Evolutionary conservation across 495 filamentous ascomycete species (phyloP).

Genomic region (Evernia prunastri): DNA sequence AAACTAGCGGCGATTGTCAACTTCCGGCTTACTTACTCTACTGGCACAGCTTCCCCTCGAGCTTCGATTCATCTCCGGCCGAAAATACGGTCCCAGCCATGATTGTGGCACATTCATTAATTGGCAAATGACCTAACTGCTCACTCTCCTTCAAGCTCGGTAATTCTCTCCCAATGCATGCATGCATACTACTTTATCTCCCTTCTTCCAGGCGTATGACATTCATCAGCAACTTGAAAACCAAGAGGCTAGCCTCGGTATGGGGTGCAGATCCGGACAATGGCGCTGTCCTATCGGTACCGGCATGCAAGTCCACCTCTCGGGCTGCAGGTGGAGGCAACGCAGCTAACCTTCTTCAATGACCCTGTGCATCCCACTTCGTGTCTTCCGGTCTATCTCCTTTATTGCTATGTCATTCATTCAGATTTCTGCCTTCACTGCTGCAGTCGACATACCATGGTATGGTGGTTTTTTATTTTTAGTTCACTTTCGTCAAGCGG

Average conservation of each 20-base stretch:
- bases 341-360: not conserved
- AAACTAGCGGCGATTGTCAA: not conserved
- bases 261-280: not conserved
- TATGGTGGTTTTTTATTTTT: not conserved
- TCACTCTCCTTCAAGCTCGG: not conserved
- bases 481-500: not conserved
- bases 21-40: no score
- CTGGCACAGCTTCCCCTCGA: not conserved
- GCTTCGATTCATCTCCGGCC: no score
- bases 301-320: not conserved
- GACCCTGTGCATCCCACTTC: not conserved
- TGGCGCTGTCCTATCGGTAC: not conserved
- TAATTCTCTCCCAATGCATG: not conserved
- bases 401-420: not conserved
- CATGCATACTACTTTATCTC: no score
- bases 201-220: not conserved
- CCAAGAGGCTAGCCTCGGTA: not conserved
- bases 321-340: not conserved
- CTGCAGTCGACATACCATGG: not conserved
- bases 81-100: not conserved
- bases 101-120: not conserved
- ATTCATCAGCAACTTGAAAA: not conserved
- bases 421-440: not conserved
- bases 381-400: not conserved
- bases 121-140: not conserved